A percentile compares a stretch with the other conserved stretches of the same genome.
Evolutionary conservation across 2,329 filamentous ascomycete species (phyloP).

Genomic region (Curvularia verruculosa): DNA sequence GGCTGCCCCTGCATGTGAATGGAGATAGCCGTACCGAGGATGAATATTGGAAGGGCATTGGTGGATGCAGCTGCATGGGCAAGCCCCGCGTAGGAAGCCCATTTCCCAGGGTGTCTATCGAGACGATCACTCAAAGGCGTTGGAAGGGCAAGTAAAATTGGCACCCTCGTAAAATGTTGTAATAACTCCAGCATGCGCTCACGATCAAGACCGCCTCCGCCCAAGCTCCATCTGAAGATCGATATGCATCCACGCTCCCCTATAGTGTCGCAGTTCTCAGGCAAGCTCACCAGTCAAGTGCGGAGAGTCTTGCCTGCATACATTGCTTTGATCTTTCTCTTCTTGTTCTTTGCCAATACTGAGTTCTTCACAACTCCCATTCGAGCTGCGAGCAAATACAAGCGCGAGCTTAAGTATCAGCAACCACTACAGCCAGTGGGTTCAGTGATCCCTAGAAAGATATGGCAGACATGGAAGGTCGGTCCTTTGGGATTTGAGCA

Average conservation of each 20-base stretch:
- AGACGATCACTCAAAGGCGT: slow-evolving; percentile 21
- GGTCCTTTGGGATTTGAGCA: slow-evolving; percentile 70
- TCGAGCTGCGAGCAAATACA: slow-evolving; percentile 42
- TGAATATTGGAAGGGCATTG: slow-evolving; percentile 7
- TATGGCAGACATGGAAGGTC: slow-evolving; percentile 80
- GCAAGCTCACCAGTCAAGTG: slow-evolving; percentile 44
- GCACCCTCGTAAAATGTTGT: slow-evolving; percentile 26
- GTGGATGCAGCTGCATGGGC: slow-evolving; percentile 7
- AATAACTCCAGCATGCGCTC: slow-evolving; percentile 46
- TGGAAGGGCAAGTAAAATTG: slow-evolving; percentile 18
- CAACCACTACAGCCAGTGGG: slow-evolving; percentile 35
- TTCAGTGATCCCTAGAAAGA: slow-evolving; percentile 65
- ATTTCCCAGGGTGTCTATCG: slow-evolving; percentile 18
- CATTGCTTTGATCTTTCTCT: slow-evolving; percentile 36
- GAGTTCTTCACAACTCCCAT: slow-evolving; percentile 44
- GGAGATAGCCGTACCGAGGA: slow-evolving; percentile 20
- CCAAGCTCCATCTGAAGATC: slow-evolving; percentile 42
- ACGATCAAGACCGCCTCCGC: slow-evolving; percentile 38
- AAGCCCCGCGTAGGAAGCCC: slow-evolving; percentile 12
- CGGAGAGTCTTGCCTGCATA: slow-evolving; percentile 45
- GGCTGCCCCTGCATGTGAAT: slow-evolving; percentile 2
- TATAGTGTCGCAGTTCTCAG: slow-evolving; percentile 42
- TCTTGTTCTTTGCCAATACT: slow-evolving; percentile 43
- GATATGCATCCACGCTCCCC: slow-evolving; percentile 44
- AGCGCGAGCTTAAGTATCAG: slow-evolving; percentile 45